These are phyloP conservation scores for Rutstroemia sydowiana DNA, from an alignment of 2,329 filamentous ascomycete species.

Conservation along the genomic window DNA sequence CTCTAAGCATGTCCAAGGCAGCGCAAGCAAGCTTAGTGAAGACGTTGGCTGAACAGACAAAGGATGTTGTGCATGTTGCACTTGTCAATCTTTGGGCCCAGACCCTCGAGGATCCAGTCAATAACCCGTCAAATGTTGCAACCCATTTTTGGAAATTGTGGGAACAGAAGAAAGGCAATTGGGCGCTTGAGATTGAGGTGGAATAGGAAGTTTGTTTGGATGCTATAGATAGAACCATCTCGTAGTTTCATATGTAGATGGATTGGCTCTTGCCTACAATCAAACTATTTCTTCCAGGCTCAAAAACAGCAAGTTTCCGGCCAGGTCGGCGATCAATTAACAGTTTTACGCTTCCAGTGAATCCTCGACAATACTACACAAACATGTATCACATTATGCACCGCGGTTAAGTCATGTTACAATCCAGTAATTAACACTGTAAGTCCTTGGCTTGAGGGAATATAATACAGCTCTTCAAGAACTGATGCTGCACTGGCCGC, in stretches of 20 bases:
- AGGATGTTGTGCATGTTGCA: conserved; percentile 38
- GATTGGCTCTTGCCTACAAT: too few species aligned
- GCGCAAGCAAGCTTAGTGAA: conserved; percentile 43
- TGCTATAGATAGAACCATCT: not conserved
- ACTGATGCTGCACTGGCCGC: too few species aligned
- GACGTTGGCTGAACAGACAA: conserved; percentile 33
- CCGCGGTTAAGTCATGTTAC: too few species aligned
- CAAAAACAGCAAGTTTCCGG: too few species aligned
- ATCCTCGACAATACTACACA: too few species aligned
- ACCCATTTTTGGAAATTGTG: conserved; percentile 38
- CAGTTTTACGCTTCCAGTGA: too few species aligned
- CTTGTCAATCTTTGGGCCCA: conserved; percentile 41
- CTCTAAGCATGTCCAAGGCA: conserved; percentile 43
- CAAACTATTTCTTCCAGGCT: too few species aligned
- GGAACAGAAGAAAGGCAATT: conserved; percentile 32
- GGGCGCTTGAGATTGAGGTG: conserved; percentile 32
- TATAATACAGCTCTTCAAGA: too few species aligned
- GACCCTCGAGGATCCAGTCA: conserved; percentile 31
- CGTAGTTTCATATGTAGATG: not conserved
- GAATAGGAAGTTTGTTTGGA: not conserved
- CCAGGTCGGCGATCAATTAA: too few species aligned
- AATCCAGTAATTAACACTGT: too few species aligned
- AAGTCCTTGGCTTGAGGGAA: too few species aligned
- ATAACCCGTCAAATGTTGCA: conserved; percentile 41
- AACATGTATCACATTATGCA: too few species aligned